Conservation (phyloP, 352 stramenopile genomes). For the Pythium plurisporium region DNA sequence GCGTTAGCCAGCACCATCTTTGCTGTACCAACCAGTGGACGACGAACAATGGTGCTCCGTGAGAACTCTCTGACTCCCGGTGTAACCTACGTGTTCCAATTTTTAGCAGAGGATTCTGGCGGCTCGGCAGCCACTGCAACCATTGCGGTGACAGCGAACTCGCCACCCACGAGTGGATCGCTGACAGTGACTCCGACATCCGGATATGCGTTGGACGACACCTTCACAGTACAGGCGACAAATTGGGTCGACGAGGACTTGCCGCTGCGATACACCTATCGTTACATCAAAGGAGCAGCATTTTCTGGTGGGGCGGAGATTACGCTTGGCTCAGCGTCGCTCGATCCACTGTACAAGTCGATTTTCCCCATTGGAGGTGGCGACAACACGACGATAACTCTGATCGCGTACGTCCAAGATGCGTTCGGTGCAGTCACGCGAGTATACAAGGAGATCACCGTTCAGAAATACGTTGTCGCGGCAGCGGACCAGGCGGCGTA, state of each 20-base stretch:
- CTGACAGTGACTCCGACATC: slow-evolving; percentile 35
- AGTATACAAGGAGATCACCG: slow-evolving; percentile 45
- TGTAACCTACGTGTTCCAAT: slow-evolving; percentile 43
- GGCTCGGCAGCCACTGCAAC: slow-evolving; percentile 35
- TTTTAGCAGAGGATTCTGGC: slow-evolving; percentile 40
- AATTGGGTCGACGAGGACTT: slow-evolving; percentile 69
- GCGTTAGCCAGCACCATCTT: slow-evolving; percentile 35
- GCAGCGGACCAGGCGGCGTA: slow-evolving; percentile 46
- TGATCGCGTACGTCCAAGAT: slow-evolving; percentile 62
- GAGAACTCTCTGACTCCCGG: slow-evolving; percentile 41
- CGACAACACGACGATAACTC: slow-evolving; percentile 54
- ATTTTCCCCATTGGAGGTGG: slow-evolving; percentile 51
- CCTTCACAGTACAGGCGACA: slow-evolving; percentile 39
- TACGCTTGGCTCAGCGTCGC: slow-evolving; percentile 44
- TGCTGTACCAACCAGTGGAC: slow-evolving; percentile 27
- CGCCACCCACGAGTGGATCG: slow-evolving; percentile 43
- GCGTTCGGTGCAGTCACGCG: slow-evolving; percentile 41
- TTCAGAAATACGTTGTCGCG: slow-evolving; percentile 38
- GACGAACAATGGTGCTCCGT: slow-evolving; percentile 45
- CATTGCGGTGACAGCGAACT: slow-evolving; percentile 44
- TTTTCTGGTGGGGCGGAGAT: slow-evolving; percentile 45
- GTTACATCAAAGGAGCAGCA: slow-evolving; percentile 57
- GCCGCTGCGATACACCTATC: slow-evolving; percentile 66
- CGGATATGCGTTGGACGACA: slow-evolving; percentile 49
- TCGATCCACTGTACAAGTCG: slow-evolving; percentile 47